Conservation (phyloP, 2,329 filamentous ascomycete species). For the Apiospora sp. region DNA sequence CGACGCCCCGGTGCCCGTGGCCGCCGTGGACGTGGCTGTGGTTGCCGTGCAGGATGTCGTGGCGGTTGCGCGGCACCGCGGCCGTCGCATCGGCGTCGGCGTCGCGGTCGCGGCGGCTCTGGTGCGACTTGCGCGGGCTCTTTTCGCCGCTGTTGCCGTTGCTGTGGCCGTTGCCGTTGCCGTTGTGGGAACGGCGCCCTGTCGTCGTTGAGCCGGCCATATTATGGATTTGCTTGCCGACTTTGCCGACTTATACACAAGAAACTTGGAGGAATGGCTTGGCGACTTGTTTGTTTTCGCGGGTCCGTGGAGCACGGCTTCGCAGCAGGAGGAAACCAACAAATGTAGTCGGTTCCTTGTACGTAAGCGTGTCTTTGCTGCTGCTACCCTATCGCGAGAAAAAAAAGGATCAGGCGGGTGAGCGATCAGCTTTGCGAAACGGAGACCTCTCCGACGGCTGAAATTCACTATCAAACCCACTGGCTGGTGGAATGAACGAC, state of each 20-base stretch:
- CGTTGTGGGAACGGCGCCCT: neutral
- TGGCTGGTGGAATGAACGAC: neutral
- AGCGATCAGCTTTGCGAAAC: neutral
- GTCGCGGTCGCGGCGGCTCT: neutral
- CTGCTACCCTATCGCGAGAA: neutral
- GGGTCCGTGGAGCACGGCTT: neutral
- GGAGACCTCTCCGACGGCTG: conserved; percentile 2
- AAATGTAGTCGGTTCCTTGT: neutral
- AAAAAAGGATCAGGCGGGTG: neutral
- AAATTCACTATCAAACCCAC: neutral
- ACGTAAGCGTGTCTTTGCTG: neutral
- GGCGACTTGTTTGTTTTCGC: neutral
- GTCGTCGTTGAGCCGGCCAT: neutral
- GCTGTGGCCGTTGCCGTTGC: conserved; percentile 4
- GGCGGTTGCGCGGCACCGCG: conserved; percentile 26
- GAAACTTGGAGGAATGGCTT: neutral
- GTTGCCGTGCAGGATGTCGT: conserved; percentile 25
- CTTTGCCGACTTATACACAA: neutral
- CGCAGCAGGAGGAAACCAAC: neutral
- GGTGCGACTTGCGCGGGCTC: conserved; percentile 25
- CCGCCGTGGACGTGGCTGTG: neutral
- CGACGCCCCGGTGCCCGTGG: too few species aligned
- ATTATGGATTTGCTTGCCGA: neutral
- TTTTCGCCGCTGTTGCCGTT: conserved; percentile 24
- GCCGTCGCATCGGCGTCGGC: neutral